A percentile compares a stretch with the other conserved stretches of the same genome.
Evolutionary conservation across 2,329 filamentous ascomycete species (phyloP).

Genomic region (Fusarium kyushuense): DNA sequence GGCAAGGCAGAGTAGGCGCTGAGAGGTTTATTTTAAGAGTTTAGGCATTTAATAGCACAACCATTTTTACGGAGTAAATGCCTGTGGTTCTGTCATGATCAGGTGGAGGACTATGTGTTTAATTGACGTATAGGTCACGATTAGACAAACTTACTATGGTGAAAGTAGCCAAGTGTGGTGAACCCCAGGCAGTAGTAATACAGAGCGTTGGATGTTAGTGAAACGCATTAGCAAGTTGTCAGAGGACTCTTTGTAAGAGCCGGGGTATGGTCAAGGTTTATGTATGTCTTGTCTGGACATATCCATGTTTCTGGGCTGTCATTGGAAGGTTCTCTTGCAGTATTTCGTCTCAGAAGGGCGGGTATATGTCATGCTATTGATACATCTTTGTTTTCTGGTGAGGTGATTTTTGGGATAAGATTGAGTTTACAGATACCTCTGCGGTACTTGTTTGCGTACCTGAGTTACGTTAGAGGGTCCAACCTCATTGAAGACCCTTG

Average conservation of each 20-base stretch:
- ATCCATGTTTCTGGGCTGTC: slow-evolving; percentile 26
- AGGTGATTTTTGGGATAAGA: not conserved
- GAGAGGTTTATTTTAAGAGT: slow-evolving; percentile 35
- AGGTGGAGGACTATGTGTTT: not conserved
- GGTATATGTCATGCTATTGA: slow-evolving; percentile 2
- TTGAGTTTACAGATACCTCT: not conserved
- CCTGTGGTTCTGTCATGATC: not conserved
- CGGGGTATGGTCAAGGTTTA: slow-evolving; percentile 4
- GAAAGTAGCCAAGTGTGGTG: not conserved
- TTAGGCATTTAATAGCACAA: not conserved
- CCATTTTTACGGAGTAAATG: not conserved
- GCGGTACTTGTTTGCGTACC: not conserved
- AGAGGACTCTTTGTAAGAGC: slow-evolving; percentile 27
- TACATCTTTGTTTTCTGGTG: slow-evolving; percentile 28
- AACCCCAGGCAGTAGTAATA: not conserved
- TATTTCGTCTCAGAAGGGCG: slow-evolving; percentile 29
- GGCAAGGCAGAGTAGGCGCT: slow-evolving; percentile 47
- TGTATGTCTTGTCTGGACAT: not conserved
- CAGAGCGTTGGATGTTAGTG: slow-evolving; percentile 7
- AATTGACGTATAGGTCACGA: slow-evolving; percentile 12
- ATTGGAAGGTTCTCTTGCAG: slow-evolving; percentile 15
- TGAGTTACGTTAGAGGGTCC: too few relatives aligned
- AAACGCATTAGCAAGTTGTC: slow-evolving; percentile 18
- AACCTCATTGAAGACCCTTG: not conserved
- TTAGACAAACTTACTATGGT: not conserved